phyloP scores from a whole-genome alignment of 2,329 filamentous ascomycete species.

The Metarhizium rileyi region DNA sequence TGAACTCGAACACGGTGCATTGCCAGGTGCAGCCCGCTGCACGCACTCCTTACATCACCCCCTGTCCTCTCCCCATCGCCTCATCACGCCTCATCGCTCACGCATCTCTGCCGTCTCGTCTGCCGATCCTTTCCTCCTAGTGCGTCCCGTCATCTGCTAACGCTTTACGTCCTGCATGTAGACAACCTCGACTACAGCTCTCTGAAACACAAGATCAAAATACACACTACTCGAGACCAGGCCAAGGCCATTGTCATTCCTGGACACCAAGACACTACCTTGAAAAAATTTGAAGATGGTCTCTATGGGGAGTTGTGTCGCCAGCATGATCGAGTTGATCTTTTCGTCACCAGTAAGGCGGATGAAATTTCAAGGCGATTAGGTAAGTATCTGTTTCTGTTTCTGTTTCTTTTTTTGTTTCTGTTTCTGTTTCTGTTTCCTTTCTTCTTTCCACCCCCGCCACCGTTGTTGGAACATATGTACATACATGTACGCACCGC shows the following conservation, averaged over 20 bases:
- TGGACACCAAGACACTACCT: slow-evolving; percentile 50
- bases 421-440: background rate
- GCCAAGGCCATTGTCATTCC: slow-evolving; percentile 65
- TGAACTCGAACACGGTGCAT: no score
- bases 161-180: slow-evolving; percentile 20
- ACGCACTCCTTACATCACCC: no score
- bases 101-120: background rate
- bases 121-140: background rate
- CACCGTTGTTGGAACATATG: background rate
- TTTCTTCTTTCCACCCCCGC: no score
- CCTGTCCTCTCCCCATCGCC: no score
- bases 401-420: background rate
- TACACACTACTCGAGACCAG: slow-evolving; percentile 62
- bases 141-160: background rate
- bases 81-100: no score
- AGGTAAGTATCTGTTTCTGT: slow-evolving; percentile 30
- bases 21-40: background rate
- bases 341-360: slow-evolving; percentile 72
- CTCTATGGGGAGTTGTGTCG: slow-evolving; percentile 61
- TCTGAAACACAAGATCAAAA: slow-evolving; percentile 76
- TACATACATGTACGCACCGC: no score
- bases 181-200: slow-evolving; percentile 87
- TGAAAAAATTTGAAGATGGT: slow-evolving; percentile 58
- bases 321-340: slow-evolving; percentile 67
- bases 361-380: slow-evolving; percentile 66